Evolutionary conservation across 1,284 basidiomycete genomes (phyloP).

Genomic region (Papiliotrema laurentii): DNA sequence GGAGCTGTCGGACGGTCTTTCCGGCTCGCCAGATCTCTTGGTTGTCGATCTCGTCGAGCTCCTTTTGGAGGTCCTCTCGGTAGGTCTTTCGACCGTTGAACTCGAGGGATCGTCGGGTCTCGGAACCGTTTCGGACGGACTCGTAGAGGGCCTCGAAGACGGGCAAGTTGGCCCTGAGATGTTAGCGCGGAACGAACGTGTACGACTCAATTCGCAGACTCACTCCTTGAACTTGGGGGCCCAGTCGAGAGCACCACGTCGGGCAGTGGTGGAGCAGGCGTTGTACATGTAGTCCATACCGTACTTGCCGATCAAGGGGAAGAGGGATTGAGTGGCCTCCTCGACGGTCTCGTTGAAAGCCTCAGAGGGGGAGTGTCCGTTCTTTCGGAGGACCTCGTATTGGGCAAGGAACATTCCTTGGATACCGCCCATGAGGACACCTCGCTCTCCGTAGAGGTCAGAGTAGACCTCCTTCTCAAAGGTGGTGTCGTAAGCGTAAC

Average conservation of each 20-base stretch:
- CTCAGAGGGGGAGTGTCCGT: conserved; percentile 96
- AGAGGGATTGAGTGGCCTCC: conserved; percentile 97
- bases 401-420: conserved; percentile 98
- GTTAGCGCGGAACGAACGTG: neutral
- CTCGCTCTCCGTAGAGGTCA: conserved; percentile 98
- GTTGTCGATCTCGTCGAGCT: conserved; percentile 86
- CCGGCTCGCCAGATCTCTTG: conserved; percentile 94
- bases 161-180: conserved; percentile 74
- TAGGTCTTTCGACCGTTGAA: conserved; percentile 93
- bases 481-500: conserved; percentile 81
- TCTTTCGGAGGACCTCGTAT: conserved; percentile 97
- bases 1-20: conserved; percentile 53
- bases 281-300: conserved; percentile 99
- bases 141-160: conserved; percentile 92
- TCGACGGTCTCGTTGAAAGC: conserved; percentile 99
- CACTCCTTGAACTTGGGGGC: conserved; percentile 85
- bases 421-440: conserved; percentile 99
- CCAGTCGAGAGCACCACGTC: conserved; percentile 98
- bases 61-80: conserved; percentile 87
- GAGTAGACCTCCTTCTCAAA: conserved; percentile 99
- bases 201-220: conserved; percentile 7
- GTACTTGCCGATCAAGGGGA: conserved; percentile 92
- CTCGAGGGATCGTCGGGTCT: conserved; percentile 94
- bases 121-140: conserved; percentile 88
- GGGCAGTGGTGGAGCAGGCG: conserved; percentile 97